Evolutionary conservation across 1,284 basidiomycete genomes (phyloP).

Genomic region (Mycena citricolor): DNA sequence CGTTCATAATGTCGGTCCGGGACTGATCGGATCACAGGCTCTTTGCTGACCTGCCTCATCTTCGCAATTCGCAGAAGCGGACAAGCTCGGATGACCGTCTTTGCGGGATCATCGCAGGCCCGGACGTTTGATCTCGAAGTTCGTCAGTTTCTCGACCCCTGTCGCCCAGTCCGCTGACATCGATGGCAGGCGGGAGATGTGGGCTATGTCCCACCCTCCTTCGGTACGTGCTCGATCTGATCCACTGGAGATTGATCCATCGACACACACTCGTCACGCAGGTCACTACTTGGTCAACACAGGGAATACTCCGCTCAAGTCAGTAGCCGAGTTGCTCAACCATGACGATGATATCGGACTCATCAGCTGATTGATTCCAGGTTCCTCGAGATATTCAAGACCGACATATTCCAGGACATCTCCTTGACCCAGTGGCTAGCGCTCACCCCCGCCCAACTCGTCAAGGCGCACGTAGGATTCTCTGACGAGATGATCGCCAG

Average conservation of each 20-base stretch:
- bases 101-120: conserved; percentile 32
- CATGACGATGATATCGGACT: no score
- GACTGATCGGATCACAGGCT: no score
- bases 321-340: no score
- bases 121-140: conserved; percentile 45
- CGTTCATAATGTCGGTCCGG: conserved; percentile 29
- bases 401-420: conserved; percentile 42
- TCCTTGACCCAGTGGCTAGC: conserved; percentile 56
- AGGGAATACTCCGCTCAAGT: conserved; percentile 45
- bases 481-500: conserved; percentile 43
- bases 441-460: conserved; percentile 50
- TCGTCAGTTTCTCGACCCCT: conserved; percentile 8
- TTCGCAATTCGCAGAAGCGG: conserved; percentile 37
- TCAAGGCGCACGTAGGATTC: conserved; percentile 53
- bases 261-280: conserved; percentile 22
- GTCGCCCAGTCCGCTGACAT: background rate
- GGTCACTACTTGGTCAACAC: conserved; percentile 73
- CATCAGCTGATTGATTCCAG: no score
- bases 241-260: no score
- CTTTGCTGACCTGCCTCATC: background rate
- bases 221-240: conserved; percentile 33
- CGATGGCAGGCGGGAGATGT: conserved; percentile 52
- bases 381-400: conserved; percentile 64
- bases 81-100: conserved; percentile 45
- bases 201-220: conserved; percentile 54